Evolutionary conservation across 352 stramenopile genomes (phyloP).

Genomic region (Sclerospora graminicola): DNA sequence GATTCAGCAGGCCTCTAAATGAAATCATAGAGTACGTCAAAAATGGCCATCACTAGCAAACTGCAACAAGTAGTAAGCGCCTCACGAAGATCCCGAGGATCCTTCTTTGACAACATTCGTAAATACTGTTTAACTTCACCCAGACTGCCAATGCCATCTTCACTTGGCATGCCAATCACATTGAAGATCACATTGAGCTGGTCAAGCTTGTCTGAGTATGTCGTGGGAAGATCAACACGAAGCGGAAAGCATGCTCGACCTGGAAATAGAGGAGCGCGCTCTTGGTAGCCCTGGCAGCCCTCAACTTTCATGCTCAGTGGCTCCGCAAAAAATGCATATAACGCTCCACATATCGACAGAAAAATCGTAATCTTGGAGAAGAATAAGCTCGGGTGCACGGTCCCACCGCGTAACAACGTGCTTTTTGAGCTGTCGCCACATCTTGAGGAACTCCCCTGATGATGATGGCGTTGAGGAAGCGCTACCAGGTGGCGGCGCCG

Average conservation of each 20-base stretch:
- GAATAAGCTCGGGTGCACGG: conserved; percentile 90
- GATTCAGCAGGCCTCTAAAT: conserved; percentile 64
- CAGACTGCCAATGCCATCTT: conserved; percentile 80
- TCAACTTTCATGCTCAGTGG: conserved; percentile 83
- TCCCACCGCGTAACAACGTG: conserved; percentile 99
- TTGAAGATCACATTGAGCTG: too few species aligned
- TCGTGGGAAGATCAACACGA: conserved; percentile 77
- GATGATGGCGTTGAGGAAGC: too few species aligned
- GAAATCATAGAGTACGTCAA: conserved; percentile 1
- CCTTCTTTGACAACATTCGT: conserved; percentile 76
- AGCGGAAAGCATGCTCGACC: conserved; percentile 78
- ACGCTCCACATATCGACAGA: too few species aligned
- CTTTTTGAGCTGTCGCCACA: conserved; percentile 91
- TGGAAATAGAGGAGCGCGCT: conserved; percentile 76
- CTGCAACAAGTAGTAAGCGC: conserved; percentile 20
- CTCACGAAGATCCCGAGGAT: conserved; percentile 60
- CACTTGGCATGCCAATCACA: conserved; percentile 88
- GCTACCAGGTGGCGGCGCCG: too few species aligned
- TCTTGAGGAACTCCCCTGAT: conserved; percentile 63
- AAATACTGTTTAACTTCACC: conserved; percentile 82
- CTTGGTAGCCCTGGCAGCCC: conserved; percentile 75
- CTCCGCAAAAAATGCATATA: conserved; percentile 90
- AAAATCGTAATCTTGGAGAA: too few species aligned
- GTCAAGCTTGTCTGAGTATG: too few species aligned
- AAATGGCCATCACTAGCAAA: not conserved